These are phyloP conservation scores for Fragaria ananassa DNA, from an alignment of 306 rosid genomes.

Conservation along the genomic window DNA sequence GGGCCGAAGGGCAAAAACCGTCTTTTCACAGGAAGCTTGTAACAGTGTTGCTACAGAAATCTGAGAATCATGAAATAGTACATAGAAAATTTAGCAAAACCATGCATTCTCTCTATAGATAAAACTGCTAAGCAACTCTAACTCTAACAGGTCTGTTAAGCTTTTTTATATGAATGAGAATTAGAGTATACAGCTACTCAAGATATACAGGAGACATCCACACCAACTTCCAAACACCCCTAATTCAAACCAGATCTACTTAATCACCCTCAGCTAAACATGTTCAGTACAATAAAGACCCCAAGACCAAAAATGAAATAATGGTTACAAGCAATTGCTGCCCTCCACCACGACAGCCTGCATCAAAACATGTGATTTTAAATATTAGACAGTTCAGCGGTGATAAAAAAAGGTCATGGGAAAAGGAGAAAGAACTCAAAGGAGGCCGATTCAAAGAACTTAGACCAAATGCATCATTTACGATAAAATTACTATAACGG, in stretches of 20 bases:
- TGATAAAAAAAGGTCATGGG: neutral
- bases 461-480: neutral
- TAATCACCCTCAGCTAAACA: neutral
- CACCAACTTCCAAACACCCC: slow-evolving; percentile 2
- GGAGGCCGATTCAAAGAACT: neutral
- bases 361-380: slow-evolving; percentile 35
- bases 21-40: too few relatives aligned
- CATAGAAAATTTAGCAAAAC: neutral
- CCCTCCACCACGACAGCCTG: slow-evolving; percentile 67
- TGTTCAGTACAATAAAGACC: slow-evolving; percentile 2
- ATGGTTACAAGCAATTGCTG: slow-evolving; percentile 47
- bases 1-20: too few relatives aligned
- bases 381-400: slow-evolving; percentile 11
- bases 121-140: neutral
- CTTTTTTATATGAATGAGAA: neutral
- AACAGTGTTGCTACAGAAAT: too few relatives aligned
- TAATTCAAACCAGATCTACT: neutral
- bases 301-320: slow-evolving; percentile 51
- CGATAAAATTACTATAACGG: neutral
- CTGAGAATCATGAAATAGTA: too few relatives aligned
- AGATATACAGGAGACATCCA: neutral
- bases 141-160: neutral
- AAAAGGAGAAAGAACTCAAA: neutral
- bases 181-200: slow-evolving; percentile 6
- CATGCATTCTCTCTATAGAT: neutral